Conservation (phyloP, 192 early-diverging fungal genomes). For the Coemansia erecta region DNA sequence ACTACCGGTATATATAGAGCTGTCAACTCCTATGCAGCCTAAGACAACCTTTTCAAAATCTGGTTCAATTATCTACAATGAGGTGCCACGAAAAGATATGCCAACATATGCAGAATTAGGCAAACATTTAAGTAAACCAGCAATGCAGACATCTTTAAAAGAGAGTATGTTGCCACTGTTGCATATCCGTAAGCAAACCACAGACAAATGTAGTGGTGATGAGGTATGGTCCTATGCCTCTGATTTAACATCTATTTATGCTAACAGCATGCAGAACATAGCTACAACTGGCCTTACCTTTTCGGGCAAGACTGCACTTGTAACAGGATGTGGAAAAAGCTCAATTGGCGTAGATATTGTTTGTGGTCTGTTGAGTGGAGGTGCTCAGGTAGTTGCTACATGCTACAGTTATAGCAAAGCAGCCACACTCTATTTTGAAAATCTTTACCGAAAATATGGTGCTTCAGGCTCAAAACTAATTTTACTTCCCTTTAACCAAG, state of each 20-base stretch:
- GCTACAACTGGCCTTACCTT: constrained; percentile 79
- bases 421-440: constrained; percentile 81
- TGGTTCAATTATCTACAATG: constrained; percentile 76
- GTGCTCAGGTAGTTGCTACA: constrained; percentile 87
- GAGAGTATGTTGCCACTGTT: constrained; percentile 46
- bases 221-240: constrained; percentile 71
- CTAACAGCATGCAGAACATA: constrained; percentile 67
- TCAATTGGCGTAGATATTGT: constrained; percentile 92
- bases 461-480: constrained; percentile 80
- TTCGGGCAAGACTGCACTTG: constrained; percentile 74
- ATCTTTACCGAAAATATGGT: constrained; percentile 82
- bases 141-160: constrained; percentile 55
- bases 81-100: constrained; percentile 69
- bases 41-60: constrained; percentile 65
- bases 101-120: constrained; percentile 85
- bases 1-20: constrained; percentile 82
- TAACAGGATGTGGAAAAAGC: constrained; percentile 87
- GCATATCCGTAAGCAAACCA: constrained; percentile 11
- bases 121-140: constrained; percentile 69
- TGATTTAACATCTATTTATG: constrained; percentile 68
- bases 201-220: constrained; percentile 52
- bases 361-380: constrained; percentile 85
- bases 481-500: constrained; percentile 95
- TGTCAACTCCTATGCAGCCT: constrained; percentile 74
- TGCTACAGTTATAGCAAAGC: constrained; percentile 76